phyloP scores from a whole-genome alignment of 805 yeast genomes.

The Tetrapisispora nanseiensis region DNA sequence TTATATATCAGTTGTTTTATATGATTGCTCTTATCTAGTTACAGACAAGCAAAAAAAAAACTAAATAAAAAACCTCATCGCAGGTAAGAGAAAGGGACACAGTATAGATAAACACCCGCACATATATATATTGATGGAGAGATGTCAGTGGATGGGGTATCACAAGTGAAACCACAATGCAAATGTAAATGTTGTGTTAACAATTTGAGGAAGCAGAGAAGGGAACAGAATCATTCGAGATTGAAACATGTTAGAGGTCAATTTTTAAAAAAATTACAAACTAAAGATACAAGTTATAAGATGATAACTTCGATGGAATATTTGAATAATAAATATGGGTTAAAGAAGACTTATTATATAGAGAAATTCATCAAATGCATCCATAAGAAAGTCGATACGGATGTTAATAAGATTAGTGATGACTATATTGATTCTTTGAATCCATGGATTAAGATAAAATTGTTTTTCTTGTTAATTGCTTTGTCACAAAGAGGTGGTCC shows the following conservation, averaged over 20 bases:
- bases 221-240: neutral
- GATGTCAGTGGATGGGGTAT: neutral
- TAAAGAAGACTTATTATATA: slow-evolving; percentile 23
- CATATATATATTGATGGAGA: neutral
- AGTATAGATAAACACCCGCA: too few species aligned
- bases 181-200: slow-evolving; percentile 6
- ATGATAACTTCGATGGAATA: slow-evolving; percentile 26
- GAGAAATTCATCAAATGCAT: slow-evolving; percentile 25
- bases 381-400: slow-evolving; percentile 23
- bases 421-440: slow-evolving; percentile 13
- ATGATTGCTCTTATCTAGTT: too few species aligned
- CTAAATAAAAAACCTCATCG: too few species aligned
- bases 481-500: slow-evolving; percentile 30
- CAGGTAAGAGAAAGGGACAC: too few species aligned
- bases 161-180: neutral
- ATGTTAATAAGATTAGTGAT: slow-evolving; percentile 21
- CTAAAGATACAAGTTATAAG: slow-evolving; percentile 23
- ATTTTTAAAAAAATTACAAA: slow-evolving; percentile 18
- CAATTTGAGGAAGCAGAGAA: neutral
- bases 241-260: slow-evolving; percentile 8
- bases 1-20: too few species aligned
- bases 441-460: slow-evolving; percentile 25
- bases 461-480: slow-evolving; percentile 24
- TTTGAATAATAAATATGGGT: slow-evolving; percentile 26
- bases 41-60: too few species aligned